Conservation (phyloP, 257 asterid genomes). For the Paulownia fortunei region DNA sequence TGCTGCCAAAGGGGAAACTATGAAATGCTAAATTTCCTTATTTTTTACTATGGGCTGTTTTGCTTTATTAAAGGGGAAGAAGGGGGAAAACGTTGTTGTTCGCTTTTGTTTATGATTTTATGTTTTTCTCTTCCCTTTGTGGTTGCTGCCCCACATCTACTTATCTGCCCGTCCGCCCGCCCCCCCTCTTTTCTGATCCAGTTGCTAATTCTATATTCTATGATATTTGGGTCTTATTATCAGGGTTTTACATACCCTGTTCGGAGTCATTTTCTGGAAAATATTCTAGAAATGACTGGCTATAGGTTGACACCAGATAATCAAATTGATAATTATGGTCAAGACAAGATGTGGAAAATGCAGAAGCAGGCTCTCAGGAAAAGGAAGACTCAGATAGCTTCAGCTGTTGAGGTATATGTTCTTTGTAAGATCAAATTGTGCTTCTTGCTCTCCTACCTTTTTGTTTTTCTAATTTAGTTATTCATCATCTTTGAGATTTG, state of each 20-base stretch:
- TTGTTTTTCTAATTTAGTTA: background rate
- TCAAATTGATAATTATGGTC: slow-evolving; percentile 95
- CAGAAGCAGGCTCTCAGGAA: slow-evolving; percentile 79
- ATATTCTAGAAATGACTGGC: slow-evolving; percentile 76
- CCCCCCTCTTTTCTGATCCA: background rate
- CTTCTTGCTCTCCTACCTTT: background rate
- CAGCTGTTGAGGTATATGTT: slow-evolving; percentile 81
- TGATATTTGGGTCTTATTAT: slow-evolving; percentile 24
- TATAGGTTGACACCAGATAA: slow-evolving; percentile 75
- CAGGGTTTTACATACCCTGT: slow-evolving; percentile 97
- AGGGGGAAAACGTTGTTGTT: too few species aligned
- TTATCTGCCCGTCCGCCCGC: background rate
- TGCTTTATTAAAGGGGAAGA: background rate
- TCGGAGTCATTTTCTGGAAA: slow-evolving; percentile 76
- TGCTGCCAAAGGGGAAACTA: background rate
- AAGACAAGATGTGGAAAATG: slow-evolving; percentile 95
- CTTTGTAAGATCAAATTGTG: slow-evolving; percentile 12
- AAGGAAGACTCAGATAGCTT: slow-evolving; percentile 92
- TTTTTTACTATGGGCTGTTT: background rate
- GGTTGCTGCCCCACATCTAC: slow-evolving; percentile 1
- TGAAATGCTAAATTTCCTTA: slow-evolving; percentile 18
- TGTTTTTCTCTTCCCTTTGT: slow-evolving; percentile 4
- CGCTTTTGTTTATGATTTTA: background rate
- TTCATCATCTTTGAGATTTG: slow-evolving; percentile 35
- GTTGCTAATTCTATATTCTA: slow-evolving; percentile 16